phyloP scores from a whole-genome alignment of 129 eudicot genomes.

The Artemisia argyi region DNA sequence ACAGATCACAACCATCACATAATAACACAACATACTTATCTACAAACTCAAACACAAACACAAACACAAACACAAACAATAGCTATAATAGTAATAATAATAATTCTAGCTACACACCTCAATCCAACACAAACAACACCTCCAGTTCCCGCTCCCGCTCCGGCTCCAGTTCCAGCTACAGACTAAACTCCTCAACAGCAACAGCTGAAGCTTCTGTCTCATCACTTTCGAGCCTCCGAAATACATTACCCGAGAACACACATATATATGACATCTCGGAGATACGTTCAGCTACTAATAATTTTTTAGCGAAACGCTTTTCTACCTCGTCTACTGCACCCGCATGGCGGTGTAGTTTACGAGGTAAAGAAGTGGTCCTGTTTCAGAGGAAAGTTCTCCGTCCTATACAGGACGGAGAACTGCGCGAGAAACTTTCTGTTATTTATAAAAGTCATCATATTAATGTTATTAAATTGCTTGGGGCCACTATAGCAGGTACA shows the following conservation, averaged over 20 bases:
- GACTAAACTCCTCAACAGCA: slow-evolving; percentile 43
- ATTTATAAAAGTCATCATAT: slow-evolving; percentile 68
- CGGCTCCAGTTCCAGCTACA: slow-evolving; percentile 28
- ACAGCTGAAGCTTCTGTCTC: slow-evolving; percentile 60
- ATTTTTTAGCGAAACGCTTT: slow-evolving; percentile 66
- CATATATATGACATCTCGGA: slow-evolving; percentile 67
- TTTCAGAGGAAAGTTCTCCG: slow-evolving; percentile 69
- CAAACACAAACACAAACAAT: neutral
- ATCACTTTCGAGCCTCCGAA: slow-evolving; percentile 68
- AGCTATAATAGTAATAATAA: neutral
- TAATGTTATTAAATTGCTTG: slow-evolving; percentile 65
- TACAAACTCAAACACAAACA: slow-evolving; percentile 1
- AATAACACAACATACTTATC: slow-evolving; percentile 16
- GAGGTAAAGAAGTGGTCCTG: slow-evolving; percentile 51
- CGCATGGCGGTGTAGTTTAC: slow-evolving; percentile 72
- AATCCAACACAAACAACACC: slow-evolving; percentile 11
- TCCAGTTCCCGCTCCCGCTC: slow-evolving; percentile 5
- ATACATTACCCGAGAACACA: slow-evolving; percentile 68
- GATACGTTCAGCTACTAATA: slow-evolving; percentile 79
- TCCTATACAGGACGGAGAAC: slow-evolving; percentile 34
- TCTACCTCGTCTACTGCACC: slow-evolving; percentile 67
- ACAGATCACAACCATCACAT: too few species aligned
- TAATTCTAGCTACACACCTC: neutral
- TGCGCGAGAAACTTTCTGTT: slow-evolving; percentile 52
- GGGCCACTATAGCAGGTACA: slow-evolving; percentile 56